Conservation (phyloP, 768 basidiomycete species). For the Mycena kentingensis region DNA sequence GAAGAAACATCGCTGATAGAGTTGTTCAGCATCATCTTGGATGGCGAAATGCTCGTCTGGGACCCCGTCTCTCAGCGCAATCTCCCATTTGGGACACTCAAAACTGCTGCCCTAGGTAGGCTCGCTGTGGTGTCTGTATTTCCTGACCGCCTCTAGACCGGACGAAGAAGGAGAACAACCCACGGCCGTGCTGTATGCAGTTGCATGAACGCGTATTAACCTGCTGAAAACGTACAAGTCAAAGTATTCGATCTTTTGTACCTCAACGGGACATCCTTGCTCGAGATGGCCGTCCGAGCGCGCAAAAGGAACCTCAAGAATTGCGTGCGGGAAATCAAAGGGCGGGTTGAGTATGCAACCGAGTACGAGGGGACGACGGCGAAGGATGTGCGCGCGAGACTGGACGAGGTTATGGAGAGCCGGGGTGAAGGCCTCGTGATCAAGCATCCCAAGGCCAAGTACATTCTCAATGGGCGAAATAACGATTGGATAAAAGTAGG, state of each 20-base stretch:
- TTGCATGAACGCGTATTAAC: conserved; percentile 19
- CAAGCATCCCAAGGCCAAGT: conserved; percentile 80
- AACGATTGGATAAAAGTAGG: conserved; percentile 90
- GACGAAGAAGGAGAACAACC: conserved; percentile 66
- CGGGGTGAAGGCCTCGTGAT: conserved; percentile 94
- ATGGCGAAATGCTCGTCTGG: conserved; percentile 99
- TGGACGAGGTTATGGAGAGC: conserved; percentile 81
- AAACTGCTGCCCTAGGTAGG: conserved; percentile 86
- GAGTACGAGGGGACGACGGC: conserved; percentile 76
- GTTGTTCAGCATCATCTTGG: conserved; percentile 75
- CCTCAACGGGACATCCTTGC: conserved; percentile 79
- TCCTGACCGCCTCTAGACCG: conserved; percentile 50
- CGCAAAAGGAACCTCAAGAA: conserved; percentile 77
- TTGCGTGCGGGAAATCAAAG: conserved; percentile 67
- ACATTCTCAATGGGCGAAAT: conserved; percentile 84
- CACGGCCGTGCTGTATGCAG: conserved; percentile 92
- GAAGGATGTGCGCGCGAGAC: conserved; percentile 75
- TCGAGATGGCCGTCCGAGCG: conserved; percentile 68
- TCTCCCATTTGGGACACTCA: conserved; percentile 90
- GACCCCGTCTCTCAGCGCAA: conserved; percentile 88
- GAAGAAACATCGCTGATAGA: not conserved
- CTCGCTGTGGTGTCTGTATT: not conserved
- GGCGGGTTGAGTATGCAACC: conserved; percentile 77
- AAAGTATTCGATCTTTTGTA: conserved; percentile 95
- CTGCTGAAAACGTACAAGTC: conserved; percentile 51